These are phyloP conservation scores for Brachypodium distachyon DNA, from an alignment of 202 grass and related monocot species.

Conservation along the genomic window DNA sequence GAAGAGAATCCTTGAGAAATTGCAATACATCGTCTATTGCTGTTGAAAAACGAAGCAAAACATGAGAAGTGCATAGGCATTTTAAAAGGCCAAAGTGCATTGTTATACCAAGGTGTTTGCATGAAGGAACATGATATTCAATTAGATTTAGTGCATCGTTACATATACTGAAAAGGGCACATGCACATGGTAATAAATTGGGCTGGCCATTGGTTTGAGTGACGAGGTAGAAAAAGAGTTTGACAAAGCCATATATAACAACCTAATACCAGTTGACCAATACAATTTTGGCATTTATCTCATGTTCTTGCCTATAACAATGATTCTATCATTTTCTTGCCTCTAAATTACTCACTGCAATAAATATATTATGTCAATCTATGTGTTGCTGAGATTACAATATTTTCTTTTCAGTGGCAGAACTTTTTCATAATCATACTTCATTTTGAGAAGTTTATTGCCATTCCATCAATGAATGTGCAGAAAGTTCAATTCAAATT, in stretches of 20 bases:
- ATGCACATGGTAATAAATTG: no score
- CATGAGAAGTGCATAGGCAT: slow-evolving; percentile 15
- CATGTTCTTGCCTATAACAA: neutral
- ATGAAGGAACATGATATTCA: neutral
- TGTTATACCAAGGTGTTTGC: neutral
- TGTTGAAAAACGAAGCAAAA: slow-evolving; percentile 42
- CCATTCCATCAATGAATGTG: neutral
- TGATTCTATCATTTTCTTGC: no score
- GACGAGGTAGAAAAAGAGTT: neutral
- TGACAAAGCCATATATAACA: neutral
- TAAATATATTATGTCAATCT: no score
- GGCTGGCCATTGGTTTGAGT: no score
- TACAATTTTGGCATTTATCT: neutral
- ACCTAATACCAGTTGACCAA: neutral
- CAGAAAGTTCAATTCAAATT: neutral
- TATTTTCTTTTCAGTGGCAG: neutral
- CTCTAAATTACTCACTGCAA: no score
- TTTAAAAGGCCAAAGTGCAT: slow-evolving; percentile 5
- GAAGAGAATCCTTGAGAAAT: slow-evolving; percentile 61
- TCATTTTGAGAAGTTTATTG: neutral
- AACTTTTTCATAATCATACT: no score
- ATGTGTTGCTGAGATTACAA: neutral
- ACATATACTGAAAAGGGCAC: neutral
- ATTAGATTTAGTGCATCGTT: neutral
- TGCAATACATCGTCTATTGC: slow-evolving; percentile 73